Percentiles rank a stretch among this genome's conserved stretches.
Evolutionary conservation across 139 green algal genomes (phyloP).

Genomic region (Coelastrella sp.): DNA sequence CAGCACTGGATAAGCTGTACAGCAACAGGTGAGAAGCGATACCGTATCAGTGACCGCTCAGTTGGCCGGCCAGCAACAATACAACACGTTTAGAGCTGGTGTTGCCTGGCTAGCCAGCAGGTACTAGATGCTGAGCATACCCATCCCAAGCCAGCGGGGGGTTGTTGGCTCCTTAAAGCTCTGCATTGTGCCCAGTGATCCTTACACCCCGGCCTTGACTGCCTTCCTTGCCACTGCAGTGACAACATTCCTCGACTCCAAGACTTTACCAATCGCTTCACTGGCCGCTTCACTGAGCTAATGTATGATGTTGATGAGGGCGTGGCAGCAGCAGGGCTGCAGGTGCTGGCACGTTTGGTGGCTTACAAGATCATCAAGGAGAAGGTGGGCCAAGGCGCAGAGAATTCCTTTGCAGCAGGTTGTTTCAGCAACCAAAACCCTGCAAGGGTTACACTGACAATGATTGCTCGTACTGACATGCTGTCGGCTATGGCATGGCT

Average conservation of each 20-base stretch:
- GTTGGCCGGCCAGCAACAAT: too few species aligned
- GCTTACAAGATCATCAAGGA: slow-evolving; percentile 23
- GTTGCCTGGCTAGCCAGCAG: too few species aligned
- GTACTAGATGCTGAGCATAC: too few species aligned
- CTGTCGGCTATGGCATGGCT: too few species aligned
- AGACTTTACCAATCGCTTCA: slow-evolving; percentile 87
- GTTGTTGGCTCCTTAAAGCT: neutral
- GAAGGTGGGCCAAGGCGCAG: neutral
- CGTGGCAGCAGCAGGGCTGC: slow-evolving; percentile 83
- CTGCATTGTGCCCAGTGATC: neutral
- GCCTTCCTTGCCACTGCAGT: neutral
- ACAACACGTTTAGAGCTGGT: too few species aligned
- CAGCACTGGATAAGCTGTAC: slow-evolving; percentile 76
- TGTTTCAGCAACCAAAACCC: neutral
- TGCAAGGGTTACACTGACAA: too few species aligned
- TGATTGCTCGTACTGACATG: too few species aligned
- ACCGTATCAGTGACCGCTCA: too few species aligned
- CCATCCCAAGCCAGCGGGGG: too few species aligned
- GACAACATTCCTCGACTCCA: slow-evolving; percentile 69
- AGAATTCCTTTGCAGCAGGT: neutral
- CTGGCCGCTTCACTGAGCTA: slow-evolving; percentile 84
- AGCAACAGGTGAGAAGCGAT: slow-evolving; percentile 1
- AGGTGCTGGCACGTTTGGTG: slow-evolving; percentile 72
- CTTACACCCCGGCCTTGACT: neutral
- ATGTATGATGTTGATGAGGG: slow-evolving; percentile 83